Conservation (phyloP, 352 stramenopile genomes). For the Phytopythium delawarense region DNA sequence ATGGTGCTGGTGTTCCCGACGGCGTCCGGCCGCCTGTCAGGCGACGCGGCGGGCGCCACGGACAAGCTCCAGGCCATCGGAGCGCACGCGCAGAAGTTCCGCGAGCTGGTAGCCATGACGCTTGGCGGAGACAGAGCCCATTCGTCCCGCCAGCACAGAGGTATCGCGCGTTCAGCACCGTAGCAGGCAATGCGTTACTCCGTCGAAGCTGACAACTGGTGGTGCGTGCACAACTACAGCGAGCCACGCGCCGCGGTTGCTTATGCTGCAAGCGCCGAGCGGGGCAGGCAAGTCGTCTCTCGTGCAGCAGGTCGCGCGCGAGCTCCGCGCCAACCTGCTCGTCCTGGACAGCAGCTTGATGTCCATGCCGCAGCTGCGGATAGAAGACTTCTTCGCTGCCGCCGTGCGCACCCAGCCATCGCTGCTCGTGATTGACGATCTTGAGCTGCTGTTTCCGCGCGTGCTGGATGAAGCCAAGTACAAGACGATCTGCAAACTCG, state of each 20-base stretch:
- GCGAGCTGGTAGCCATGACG: constrained; percentile 37
- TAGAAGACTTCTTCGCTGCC: constrained; percentile 68
- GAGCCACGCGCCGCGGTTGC: constrained; percentile 21
- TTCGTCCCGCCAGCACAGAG: background rate
- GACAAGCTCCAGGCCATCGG: constrained; percentile 27
- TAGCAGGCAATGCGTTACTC: background rate
- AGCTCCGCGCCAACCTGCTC: constrained; percentile 53
- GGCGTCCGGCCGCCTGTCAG: constrained; percentile 8
- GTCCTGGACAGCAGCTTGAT: constrained; percentile 60
- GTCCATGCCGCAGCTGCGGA: constrained; percentile 37
- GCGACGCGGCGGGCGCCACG: background rate
- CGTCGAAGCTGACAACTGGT: background rate
- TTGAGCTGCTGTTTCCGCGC: constrained; percentile 73
- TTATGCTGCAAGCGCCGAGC: constrained; percentile 62
- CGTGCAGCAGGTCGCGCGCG: constrained; percentile 42
- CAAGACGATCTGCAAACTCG: constrained; percentile 59
- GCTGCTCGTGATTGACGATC: constrained; percentile 63
- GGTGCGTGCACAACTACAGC: background rate
- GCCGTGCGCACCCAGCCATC: constrained; percentile 66
- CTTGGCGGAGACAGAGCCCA: constrained; percentile 2
- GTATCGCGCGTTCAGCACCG: background rate
- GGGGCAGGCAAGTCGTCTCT: constrained; percentile 74
- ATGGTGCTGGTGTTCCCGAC: constrained; percentile 58
- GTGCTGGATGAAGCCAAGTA: constrained; percentile 70
- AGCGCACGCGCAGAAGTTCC: constrained; percentile 30